These are phyloP conservation scores for Mortierella sp. DNA, from an alignment of 371 early-diverging fungal genomes.

Conservation along the genomic window DNA sequence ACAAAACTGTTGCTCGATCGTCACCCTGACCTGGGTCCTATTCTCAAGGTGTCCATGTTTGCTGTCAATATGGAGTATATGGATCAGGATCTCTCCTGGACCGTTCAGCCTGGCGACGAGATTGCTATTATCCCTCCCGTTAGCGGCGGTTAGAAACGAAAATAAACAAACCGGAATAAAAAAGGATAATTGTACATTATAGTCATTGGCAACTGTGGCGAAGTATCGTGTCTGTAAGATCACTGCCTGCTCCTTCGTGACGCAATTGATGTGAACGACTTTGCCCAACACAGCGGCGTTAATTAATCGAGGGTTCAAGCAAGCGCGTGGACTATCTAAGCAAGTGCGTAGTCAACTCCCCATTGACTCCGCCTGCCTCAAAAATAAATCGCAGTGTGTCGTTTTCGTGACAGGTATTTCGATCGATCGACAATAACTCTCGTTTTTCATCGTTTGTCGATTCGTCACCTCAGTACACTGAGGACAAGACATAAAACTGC, in stretches of 20 bases:
- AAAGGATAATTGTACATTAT: not conserved
- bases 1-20: constrained; percentile 52
- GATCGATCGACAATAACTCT: not conserved
- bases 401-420: not conserved
- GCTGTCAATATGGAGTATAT: constrained; percentile 82
- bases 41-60: constrained; percentile 70
- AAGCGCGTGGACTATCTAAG: no score
- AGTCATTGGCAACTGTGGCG: no score
- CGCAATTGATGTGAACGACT: not conserved
- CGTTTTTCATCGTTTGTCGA: no score
- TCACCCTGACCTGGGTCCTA: constrained; percentile 56
- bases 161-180: not conserved
- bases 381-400: not conserved
- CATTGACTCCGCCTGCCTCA: no score
- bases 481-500: not conserved
- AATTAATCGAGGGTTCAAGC: no score
- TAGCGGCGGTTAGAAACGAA: constrained; percentile 70
- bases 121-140: constrained; percentile 85
- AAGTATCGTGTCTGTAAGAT: no score
- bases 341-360: no score
- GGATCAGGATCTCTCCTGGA: constrained; percentile 56
- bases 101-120: constrained; percentile 68
- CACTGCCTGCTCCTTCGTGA: no score
- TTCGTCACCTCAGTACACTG: no score
- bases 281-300: not conserved